Base-by-base conservation (phyloP, 768 basidiomycete genomes). In the Tricholoma furcatifolium region DNA sequence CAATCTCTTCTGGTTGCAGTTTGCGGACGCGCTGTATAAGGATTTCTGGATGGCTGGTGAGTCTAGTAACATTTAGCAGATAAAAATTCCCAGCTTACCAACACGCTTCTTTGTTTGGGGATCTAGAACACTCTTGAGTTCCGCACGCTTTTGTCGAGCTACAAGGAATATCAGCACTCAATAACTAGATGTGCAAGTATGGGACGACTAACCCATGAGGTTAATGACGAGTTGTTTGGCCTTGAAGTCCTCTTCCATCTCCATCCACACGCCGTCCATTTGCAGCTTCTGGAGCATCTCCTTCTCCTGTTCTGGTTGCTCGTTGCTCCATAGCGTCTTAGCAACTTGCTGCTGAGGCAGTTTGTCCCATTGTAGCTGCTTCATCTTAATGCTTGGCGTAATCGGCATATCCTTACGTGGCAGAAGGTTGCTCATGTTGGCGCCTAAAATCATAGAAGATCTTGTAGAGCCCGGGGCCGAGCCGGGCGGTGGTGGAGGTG, bases 211-310 rank as follows among this genome's bases (percentile, higher is more conserved):
- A 92, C 93, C 88, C 76, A 97, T 83, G 10, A 94, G 72, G 64
- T 92, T 93, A 54, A 91, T 89, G 52, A 96, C 93, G 43, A 95
- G 76, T 67, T 97, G 92, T 70, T 94, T 94, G 15, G 94, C 94
- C 65, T 94, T 93, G 75, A 99, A 99, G 66, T 94, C 94, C 64
- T 96, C 89, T 67, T 98, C 94, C 90, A 99, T 98, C 72, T 94
- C 88, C 63, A 79, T 80, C 88, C 94, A 98, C 12, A 99, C 84
- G 40, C 94, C 92, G 62, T 93, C 91, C 46, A 74, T 70, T 62
- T 88, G 86, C 43, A 99, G 71, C 68, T 90, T 91, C 67, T 84
- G 79, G 39, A 93, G 70, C 79, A 93, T 91, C 59, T 91, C 86
- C 55, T 81, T 75, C 63, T 93, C 91, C 62, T 84, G 85, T 59